These are phyloP conservation scores for Pestalotiopsis fici DNA, from an alignment of 2,329 filamentous ascomycete species.

Conservation along the genomic window DNA sequence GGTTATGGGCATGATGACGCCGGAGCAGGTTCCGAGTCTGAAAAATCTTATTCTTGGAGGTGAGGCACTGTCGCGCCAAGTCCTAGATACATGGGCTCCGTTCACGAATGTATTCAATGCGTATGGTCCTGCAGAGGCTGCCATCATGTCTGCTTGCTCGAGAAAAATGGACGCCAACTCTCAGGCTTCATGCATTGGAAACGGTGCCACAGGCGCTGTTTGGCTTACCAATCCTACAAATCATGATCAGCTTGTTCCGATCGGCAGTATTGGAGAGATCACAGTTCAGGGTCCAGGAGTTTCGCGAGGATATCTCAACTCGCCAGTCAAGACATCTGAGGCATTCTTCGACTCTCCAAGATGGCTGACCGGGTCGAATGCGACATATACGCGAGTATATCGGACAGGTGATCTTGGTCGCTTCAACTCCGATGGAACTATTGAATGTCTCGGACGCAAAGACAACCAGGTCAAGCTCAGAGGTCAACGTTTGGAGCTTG, in stretches of 20 bases:
- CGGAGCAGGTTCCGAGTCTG: conserved; percentile 23
- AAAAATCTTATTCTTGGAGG: conserved; percentile 24
- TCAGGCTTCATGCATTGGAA: conserved; percentile 3
- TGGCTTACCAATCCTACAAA: conserved; percentile 2
- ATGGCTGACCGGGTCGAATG: neutral
- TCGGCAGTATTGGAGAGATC: conserved; percentile 8
- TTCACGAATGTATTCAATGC: conserved; percentile 20
- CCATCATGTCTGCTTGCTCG: conserved; percentile 7
- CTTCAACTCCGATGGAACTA: conserved; percentile 7
- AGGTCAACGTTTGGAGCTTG: conserved; percentile 10
- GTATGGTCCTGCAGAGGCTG: conserved; percentile 25
- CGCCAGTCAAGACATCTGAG: neutral
- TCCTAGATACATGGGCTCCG: conserved; percentile 21
- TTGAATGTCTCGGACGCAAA: conserved; percentile 9
- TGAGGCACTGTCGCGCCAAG: conserved; percentile 22
- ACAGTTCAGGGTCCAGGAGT: conserved; percentile 5
- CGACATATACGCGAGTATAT: conserved; percentile 3
- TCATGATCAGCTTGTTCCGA: neutral
- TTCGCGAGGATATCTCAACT: conserved; percentile 4
- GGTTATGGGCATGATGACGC: conserved; percentile 23
- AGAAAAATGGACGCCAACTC: neutral
- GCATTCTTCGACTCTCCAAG: conserved; percentile 4
- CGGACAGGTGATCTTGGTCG: conserved; percentile 10
- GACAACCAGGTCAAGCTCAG: conserved; percentile 12
- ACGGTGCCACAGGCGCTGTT: neutral